Evolutionary conservation across 2,329 filamentous ascomycete genomes (phyloP).

Genomic region (Penicillium sumatraense): DNA sequence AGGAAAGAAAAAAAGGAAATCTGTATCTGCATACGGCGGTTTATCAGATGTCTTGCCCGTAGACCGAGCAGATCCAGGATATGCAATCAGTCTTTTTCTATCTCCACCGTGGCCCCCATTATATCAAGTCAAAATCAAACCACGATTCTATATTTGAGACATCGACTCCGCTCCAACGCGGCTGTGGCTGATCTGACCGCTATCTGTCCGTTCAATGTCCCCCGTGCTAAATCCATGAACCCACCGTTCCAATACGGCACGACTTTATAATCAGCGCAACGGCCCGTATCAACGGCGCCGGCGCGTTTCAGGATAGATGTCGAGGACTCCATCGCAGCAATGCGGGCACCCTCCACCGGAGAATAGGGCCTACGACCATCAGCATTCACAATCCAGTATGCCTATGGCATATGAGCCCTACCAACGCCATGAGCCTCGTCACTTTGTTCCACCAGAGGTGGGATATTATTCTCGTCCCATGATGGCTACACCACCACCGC

Average conservation of each 20-base stretch:
- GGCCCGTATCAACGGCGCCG: conserved; percentile 11
- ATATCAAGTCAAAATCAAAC: conserved; percentile 1
- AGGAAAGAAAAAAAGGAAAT: not conserved
- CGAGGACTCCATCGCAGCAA: conserved; percentile 34
- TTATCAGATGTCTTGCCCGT: conserved; percentile 23
- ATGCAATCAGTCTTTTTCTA: conserved; percentile 14
- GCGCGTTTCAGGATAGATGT: conserved; percentile 33
- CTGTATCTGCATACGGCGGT: conserved; percentile 17
- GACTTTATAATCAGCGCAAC: conserved; percentile 17
- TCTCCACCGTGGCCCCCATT: conserved; percentile 2
- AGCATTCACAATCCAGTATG: conserved; percentile 7
- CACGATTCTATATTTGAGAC: conserved; percentile 15
- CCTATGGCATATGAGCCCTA: conserved; percentile 23
- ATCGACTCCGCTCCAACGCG: conserved; percentile 9
- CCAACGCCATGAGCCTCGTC: conserved; percentile 28
- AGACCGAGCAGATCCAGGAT: conserved; percentile 22
- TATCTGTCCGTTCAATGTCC: conserved; percentile 19
- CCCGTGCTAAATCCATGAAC: conserved; percentile 12
- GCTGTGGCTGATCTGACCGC: conserved; percentile 21
- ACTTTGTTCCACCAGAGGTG: conserved; percentile 13
- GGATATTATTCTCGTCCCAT: conserved; percentile 25
- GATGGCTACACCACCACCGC: conserved; percentile 12
- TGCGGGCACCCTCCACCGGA: conserved; percentile 32
- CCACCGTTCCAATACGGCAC: conserved; percentile 14
- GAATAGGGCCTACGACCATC: conserved; percentile 22